Evolutionary conservation across 805 yeast species (phyloP).

Genomic region (Candida pseudofarinosa): DNA sequence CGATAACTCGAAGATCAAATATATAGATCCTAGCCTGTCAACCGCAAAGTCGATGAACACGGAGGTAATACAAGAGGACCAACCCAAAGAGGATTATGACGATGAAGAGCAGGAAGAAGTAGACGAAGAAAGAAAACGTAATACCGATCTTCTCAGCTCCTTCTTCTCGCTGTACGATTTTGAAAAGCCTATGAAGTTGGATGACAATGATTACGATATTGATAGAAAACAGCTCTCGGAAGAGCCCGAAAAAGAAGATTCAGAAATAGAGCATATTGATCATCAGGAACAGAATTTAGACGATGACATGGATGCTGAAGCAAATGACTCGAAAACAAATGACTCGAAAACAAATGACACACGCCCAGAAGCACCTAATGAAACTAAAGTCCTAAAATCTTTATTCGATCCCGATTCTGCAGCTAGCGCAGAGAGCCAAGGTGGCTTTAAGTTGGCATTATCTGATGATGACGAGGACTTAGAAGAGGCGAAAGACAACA

Average conservation of each 20-base stretch:
- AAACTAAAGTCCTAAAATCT: slow-evolving; percentile 52
- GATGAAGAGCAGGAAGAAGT: slow-evolving; percentile 7
- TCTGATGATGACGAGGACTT: slow-evolving; percentile 46
- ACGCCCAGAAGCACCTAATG: slow-evolving; percentile 35
- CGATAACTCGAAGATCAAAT: slow-evolving; percentile 4
- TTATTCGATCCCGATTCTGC: slow-evolving; percentile 45
- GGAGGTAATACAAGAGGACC: neutral
- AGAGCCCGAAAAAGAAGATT: slow-evolving; percentile 38
- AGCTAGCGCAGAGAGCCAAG: slow-evolving; percentile 1
- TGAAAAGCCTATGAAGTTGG: slow-evolving; percentile 33
- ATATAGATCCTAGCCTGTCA: slow-evolving; percentile 2
- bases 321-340: slow-evolving; percentile 32
- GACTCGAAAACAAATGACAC: slow-evolving; percentile 58
- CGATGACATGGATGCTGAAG: slow-evolving; percentile 6
- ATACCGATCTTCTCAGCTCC: slow-evolving; percentile 30
- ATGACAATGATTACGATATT: slow-evolving; percentile 28
- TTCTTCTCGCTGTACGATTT: slow-evolving; percentile 31
- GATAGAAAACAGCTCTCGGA: slow-evolving; percentile 34
- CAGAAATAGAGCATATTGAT: slow-evolving; percentile 28
- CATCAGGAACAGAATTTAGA: slow-evolving; percentile 16
- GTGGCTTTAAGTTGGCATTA: slow-evolving; percentile 37
- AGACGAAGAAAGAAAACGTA: slow-evolving; percentile 20
- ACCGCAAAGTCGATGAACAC: slow-evolving; percentile 23
- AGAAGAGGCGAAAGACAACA: slow-evolving; percentile 29
- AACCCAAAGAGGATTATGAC: slow-evolving; percentile 6